These are phyloP conservation scores for Mucor racemosus DNA, from an alignment of 371 early-diverging fungal species.

Conservation along the genomic window DNA sequence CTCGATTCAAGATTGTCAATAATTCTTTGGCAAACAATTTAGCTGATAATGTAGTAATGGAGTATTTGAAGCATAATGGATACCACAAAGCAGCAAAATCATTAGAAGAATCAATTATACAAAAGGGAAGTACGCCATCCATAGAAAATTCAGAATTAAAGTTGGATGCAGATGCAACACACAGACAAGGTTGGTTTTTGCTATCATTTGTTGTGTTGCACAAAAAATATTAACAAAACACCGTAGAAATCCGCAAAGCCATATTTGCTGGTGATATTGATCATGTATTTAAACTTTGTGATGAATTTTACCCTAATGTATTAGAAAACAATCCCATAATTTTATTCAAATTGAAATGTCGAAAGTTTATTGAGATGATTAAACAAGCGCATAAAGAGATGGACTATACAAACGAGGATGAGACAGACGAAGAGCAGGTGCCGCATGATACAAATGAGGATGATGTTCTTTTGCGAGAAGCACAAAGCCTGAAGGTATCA, in stretches of 20 bases:
- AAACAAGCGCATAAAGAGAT: slow-evolving; percentile 26
- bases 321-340: slow-evolving; percentile 50
- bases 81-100: slow-evolving; percentile 70
- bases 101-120: slow-evolving; percentile 33
- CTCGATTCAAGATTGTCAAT: slow-evolving; percentile 5
- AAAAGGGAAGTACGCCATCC: background rate
- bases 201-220: background rate
- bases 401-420: slow-evolving; percentile 28
- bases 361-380: slow-evolving; percentile 87
- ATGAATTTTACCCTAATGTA: slow-evolving; percentile 68
- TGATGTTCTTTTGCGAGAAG: slow-evolving; percentile 24
- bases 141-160: background rate
- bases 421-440: slow-evolving; percentile 14
- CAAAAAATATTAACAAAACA: background rate
- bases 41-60: slow-evolving; percentile 62
- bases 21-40: slow-evolving; percentile 19
- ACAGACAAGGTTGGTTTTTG: slow-evolving; percentile 17
- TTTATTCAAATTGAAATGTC: slow-evolving; percentile 80
- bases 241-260: slow-evolving; percentile 67
- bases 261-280: slow-evolving; percentile 77
- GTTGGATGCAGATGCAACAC: slow-evolving; percentile 1
- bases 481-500: slow-evolving; percentile 17
- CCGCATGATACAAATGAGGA: background rate
- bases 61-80: slow-evolving; percentile 81
- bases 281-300: slow-evolving; percentile 65